phyloP scores from a whole-genome alignment of 2,329 filamentous ascomycete genomes.

The Pseudogymnoascus sp. region DNA sequence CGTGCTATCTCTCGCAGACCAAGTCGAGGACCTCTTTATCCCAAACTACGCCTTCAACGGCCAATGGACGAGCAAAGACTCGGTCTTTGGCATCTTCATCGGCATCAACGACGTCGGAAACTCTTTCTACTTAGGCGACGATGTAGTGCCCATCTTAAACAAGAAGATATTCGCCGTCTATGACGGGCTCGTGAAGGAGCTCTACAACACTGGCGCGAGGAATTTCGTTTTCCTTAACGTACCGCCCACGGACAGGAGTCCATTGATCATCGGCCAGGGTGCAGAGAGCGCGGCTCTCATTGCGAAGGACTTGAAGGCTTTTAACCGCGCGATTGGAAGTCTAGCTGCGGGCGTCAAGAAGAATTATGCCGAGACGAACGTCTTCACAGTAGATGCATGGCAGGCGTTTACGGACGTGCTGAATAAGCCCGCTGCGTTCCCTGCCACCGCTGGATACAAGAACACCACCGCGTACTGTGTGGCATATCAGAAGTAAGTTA shows the following conservation, averaged over 20 bases:
- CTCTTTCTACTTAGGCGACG: constrained; percentile 30
- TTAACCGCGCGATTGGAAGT: constrained; percentile 38
- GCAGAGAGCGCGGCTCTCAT: constrained; percentile 27
- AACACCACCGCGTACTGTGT: constrained; percentile 48
- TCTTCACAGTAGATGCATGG: constrained; percentile 46
- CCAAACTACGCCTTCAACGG: constrained; percentile 30
- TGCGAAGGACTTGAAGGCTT: constrained; percentile 39
- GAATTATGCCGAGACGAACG: constrained; percentile 33
- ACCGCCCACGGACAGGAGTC: constrained; percentile 47
- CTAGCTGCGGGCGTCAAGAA: constrained; percentile 31
- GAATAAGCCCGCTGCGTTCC: constrained; percentile 39
- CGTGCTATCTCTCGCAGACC: constrained; percentile 30
- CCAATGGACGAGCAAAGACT: constrained; percentile 30
- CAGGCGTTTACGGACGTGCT: constrained; percentile 43
- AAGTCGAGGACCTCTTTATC: constrained; percentile 34
- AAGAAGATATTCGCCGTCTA: constrained; percentile 36
- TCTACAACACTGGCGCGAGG: constrained; percentile 45
- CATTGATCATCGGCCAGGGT: constrained; percentile 36
- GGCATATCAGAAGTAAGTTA: constrained; percentile 43
- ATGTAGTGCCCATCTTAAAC: constrained; percentile 29
- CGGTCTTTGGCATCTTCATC: constrained; percentile 42
- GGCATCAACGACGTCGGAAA: constrained; percentile 49
- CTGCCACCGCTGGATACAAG: constrained; percentile 42
- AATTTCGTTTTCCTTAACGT: constrained; percentile 54
- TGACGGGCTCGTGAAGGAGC: constrained; percentile 31